phyloP scores from a whole-genome alignment of 768 basidiomycete genomes.

The Mycena galericulata region DNA sequence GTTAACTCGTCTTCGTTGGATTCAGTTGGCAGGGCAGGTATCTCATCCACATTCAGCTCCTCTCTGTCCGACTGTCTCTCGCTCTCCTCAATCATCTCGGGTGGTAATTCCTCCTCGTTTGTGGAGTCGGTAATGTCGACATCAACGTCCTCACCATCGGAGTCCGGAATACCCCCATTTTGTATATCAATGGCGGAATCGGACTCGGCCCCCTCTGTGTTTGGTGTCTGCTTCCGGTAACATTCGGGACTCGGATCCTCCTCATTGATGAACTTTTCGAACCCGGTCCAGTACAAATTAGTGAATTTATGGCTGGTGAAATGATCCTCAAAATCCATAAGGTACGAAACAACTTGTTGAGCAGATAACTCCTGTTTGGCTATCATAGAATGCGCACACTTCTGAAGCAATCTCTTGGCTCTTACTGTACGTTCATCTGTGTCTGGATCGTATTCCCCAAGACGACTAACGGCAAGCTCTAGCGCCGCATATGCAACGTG shows the following conservation, averaged over 20 bases:
- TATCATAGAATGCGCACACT: conserved; percentile 38
- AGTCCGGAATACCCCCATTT: too few relatives aligned
- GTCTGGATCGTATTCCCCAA: conserved; percentile 26
- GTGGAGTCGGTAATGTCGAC: too few relatives aligned
- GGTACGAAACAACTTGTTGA: conserved; percentile 42
- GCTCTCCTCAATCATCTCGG: not conserved
- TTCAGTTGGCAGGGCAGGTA: too few relatives aligned
- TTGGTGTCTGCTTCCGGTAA: conserved; percentile 13
- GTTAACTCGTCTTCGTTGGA: not conserved
- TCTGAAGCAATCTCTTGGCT: conserved; percentile 40
- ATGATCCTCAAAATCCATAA: conserved; percentile 43
- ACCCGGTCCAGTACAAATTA: conserved; percentile 25
- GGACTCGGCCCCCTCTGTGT: conserved; percentile 14
- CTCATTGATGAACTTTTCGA: conserved; percentile 17
- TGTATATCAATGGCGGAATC: not conserved
- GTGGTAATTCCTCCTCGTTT: too few relatives aligned
- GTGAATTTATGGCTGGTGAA: conserved; percentile 18
- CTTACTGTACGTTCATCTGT: not conserved
- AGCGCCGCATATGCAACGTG: conserved; percentile 44
- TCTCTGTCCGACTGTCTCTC: not conserved
- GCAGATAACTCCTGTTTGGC: conserved; percentile 43
- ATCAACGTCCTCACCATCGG: too few relatives aligned
- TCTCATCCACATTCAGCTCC: not conserved
- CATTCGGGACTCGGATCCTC: conserved; percentile 40
- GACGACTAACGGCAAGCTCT: conserved; percentile 37